Evolutionary conservation across 2,329 filamentous ascomycete species (phyloP), one percentile per base, ranked within the genome.

Genomic region (Aspergillus aculeatus): DNA sequence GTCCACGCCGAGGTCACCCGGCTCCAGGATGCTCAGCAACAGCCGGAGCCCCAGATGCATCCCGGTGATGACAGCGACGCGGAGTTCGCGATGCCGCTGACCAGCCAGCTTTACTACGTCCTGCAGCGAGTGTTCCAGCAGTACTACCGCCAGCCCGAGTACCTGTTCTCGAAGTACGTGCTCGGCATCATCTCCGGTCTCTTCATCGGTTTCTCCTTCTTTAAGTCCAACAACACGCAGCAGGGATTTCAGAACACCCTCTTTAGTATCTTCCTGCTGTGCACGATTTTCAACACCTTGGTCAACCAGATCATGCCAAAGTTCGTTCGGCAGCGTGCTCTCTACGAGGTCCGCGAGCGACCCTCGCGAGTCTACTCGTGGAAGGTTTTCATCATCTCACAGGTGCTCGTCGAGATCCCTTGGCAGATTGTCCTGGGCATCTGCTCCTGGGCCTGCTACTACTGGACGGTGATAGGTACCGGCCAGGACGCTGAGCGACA

Each of bases 111-210:
- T 24, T 76, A 74, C 55, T 81, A 86, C 68, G 90, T 92, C 59
- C 84, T 84, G 7, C 75, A 82, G 64, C 90, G 92, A 68, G 89
- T 94, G 23, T 95, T 95, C 80, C 85, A 93, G 73, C 91, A 96
- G 73, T 95, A 94, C 82, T 96, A 91, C 91, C 88, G 92, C 62
- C 91, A 88, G 2, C 92, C 92, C 0, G 84, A 86, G 3, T 96
- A 96, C 79, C 91, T 96, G 71, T 93, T 93, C 78, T 86, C 89
- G 66, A 96, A 96, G 80, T 76, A 83, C 5, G 79, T 83, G 2
- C 85, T 96, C 14, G 91, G 89, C 71, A 78, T 84, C n/a, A 77
- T 68, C 19, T 68, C 71, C 63, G 83, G 87, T 11, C 92, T 71
- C 3, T 93, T 92, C 74, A 90, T 93, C 68, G 91, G 90, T 38